Base-by-base conservation (phyloP, 1,284 basidiomycete genomes). In the Trichosporon sp. region DNA sequence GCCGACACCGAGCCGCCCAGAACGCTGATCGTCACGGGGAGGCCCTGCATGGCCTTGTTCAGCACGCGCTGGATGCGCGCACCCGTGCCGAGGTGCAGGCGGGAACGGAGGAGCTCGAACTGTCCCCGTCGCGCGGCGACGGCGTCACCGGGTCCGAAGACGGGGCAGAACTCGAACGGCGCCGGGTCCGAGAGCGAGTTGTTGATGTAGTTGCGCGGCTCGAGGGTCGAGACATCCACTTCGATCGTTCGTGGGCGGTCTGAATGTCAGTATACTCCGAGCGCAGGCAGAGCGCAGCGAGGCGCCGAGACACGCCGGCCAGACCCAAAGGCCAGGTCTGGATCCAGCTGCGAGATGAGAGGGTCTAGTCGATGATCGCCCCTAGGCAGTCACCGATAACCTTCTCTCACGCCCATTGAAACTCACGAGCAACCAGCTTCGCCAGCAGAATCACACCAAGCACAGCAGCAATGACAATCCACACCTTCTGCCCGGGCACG, bases 1-100 rank as follows among this genome's bases (percentile, higher is more conserved):
- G 93, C 90, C 67, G 93, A 94, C 37, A 97, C 93, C 91, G 92
- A 94, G 70, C 95, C 93, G 65, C 95, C 95, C 35, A 98, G 81
- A 43, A 98, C 88, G 77, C 92, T 93, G 76, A 98, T 92, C 10
- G 94, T 96, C 31, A 97, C 89, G 3, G 94, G 93, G 74, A 90
- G 87, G 8, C 94, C 96, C 2, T 90, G 86, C 79, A 98, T 86
- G 0, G 94, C 95, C 80, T 91, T 91, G 79, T 91, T 90, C 63
- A 98, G 86, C 32, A 97, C 89, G 61, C 90, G 88, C 82, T 94
- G 92, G 4, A 97, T 85, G 61, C 95, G 87, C 37, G 91, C 91
- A 16, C 92, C 90, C 67, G 90, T 93, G 3, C 95, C 95, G 0
- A 90, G 80, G 83, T 97, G 91, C 71, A 93, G 80, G 69, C 92